Conservation (phyloP, 371 early-diverging fungal genomes). For the Entomophthora muscae region DNA sequence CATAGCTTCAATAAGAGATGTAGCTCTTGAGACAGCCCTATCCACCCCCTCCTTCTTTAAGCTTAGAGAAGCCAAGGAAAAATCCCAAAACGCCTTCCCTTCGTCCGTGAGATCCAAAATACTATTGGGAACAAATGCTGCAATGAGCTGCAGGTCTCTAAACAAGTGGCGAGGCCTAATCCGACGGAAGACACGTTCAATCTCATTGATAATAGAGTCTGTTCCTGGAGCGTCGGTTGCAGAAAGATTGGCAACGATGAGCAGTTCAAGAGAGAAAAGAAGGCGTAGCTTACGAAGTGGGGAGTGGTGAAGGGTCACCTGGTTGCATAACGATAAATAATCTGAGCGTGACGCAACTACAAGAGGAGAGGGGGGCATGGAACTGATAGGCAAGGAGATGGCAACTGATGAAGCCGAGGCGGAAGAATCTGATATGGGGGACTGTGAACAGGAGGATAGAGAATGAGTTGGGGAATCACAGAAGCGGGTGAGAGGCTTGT, state of each 20-base stretch:
- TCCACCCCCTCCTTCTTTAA: slow-evolving; percentile 20
- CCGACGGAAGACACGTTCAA: slow-evolving; percentile 18
- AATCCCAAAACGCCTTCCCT: slow-evolving; percentile 24
- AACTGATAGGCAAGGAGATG: background rate
- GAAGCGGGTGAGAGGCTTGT: background rate
- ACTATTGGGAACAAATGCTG: slow-evolving; percentile 18
- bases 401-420: background rate
- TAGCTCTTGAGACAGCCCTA: slow-evolving; percentile 16
- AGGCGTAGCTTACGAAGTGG: slow-evolving; percentile 20
- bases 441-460: background rate
- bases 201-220: slow-evolving; percentile 23
- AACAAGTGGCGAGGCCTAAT: slow-evolving; percentile 17
- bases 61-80: slow-evolving; percentile 18
- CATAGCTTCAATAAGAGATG: slow-evolving; percentile 13
- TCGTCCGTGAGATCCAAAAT: slow-evolving; percentile 21
- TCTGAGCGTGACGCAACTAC: slow-evolving; percentile 15
- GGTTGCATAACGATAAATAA: slow-evolving; percentile 14
- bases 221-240: slow-evolving; percentile 17
- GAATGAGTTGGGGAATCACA: background rate
- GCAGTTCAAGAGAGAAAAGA: slow-evolving; percentile 18
- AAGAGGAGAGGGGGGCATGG: background rate
- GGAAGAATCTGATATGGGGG: background rate
- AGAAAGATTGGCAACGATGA: slow-evolving; percentile 17
- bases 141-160: slow-evolving; percentile 21
- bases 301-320: slow-evolving; percentile 16